A percentile compares a stretch with the other conserved stretches of the same genome.
These are phyloP conservation scores for Neofusicoccum ribis DNA, from an alignment of 2,329 filamentous ascomycete genomes.

Conservation along the genomic window DNA sequence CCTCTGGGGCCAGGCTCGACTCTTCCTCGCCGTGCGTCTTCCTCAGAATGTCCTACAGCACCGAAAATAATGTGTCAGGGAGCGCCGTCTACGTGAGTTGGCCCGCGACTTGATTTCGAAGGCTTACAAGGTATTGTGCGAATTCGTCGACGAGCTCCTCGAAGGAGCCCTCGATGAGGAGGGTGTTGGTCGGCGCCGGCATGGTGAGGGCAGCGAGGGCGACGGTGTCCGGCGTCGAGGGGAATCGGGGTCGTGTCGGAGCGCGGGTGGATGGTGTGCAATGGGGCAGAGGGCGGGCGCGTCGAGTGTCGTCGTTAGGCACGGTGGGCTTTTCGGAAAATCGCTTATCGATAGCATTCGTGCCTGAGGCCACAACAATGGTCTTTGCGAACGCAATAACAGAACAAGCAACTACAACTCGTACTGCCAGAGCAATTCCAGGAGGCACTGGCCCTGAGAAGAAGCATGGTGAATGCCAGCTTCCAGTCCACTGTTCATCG, in stretches of 20 bases:
- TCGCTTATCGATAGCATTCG: constrained; percentile 18
- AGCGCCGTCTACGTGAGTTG: not conserved
- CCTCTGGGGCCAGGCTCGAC: constrained; percentile 57
- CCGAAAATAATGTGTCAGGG: constrained; percentile 5
- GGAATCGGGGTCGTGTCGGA: not conserved
- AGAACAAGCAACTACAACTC: too few relatives aligned
- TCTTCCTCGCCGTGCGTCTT: constrained; percentile 58
- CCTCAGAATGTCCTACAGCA: constrained; percentile 66
- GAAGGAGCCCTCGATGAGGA: constrained; percentile 85
- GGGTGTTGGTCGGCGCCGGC: constrained; percentile 62
- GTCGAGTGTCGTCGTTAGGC: constrained; percentile 17
- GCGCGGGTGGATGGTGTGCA: constrained; percentile 14
- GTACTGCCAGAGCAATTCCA: too few relatives aligned
- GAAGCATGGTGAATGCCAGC: too few relatives aligned
- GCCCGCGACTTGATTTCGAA: constrained; percentile 9
- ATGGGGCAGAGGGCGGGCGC: constrained; percentile 16
- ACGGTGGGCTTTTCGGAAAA: constrained; percentile 20
- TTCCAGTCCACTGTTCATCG: too few relatives aligned
- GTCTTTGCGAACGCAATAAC: not conserved
- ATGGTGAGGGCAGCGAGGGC: constrained; percentile 41
- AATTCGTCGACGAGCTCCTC: constrained; percentile 92
- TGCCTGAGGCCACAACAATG: not conserved
- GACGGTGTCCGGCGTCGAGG: constrained; percentile 16
- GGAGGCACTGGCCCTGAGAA: too few relatives aligned
- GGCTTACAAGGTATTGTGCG: constrained; percentile 72